Conservation (phyloP, 352 stramenopile species). For the Globisporangium echinulatum region DNA sequence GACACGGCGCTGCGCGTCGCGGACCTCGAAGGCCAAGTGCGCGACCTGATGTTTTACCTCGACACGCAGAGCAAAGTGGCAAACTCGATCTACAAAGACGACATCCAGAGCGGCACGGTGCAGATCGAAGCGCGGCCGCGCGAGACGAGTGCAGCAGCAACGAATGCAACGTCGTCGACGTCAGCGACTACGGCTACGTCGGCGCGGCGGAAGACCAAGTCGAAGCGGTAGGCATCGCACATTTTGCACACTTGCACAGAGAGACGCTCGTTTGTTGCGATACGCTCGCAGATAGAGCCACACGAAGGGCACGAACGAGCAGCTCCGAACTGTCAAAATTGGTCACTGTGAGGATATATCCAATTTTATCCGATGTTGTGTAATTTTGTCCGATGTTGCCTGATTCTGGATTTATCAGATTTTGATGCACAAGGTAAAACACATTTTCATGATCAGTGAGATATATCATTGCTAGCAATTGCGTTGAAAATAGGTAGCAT, state of each 20-base stretch:
- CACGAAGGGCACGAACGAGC: too few relatives aligned
- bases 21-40: constrained; percentile 71
- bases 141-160: constrained; percentile 12
- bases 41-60: constrained; percentile 88
- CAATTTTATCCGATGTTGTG: too few relatives aligned
- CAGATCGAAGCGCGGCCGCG: constrained; percentile 47
- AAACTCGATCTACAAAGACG: constrained; percentile 65
- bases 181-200: neutral
- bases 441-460: neutral
- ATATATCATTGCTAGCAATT: too few relatives aligned
- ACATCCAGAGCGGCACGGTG: constrained; percentile 78
- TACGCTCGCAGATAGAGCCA: neutral
- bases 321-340: too few relatives aligned
- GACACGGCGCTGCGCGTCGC: constrained; percentile 57
- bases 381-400: too few relatives aligned
- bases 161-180: constrained; percentile 2
- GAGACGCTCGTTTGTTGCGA: neutral
- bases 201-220: constrained; percentile 12
- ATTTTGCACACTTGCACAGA: too few relatives aligned
- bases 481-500: too few relatives aligned
- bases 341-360: too few relatives aligned
- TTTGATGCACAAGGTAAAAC: neutral
- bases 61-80: constrained; percentile 86
- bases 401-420: neutral
- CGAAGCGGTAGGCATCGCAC: constrained; percentile 11